phyloP scores from a whole-genome alignment of 305 asterid species.

The Solanum chacoense region DNA sequence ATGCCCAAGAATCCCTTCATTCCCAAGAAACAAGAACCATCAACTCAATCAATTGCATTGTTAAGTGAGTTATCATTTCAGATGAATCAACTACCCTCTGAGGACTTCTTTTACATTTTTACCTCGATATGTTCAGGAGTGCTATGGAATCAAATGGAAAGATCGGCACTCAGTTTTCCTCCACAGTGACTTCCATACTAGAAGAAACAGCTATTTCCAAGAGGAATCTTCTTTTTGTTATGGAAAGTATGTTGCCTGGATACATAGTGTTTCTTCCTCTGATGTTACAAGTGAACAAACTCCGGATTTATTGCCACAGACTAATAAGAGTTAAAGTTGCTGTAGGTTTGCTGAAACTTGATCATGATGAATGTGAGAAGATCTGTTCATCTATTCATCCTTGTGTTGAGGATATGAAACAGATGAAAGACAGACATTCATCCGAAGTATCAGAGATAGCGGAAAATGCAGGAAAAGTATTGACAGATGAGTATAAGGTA shows the following conservation, averaged over 20 bases:
- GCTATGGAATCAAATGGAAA: neutral
- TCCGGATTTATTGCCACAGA: neutral
- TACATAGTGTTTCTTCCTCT: neutral
- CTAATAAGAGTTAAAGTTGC: neutral
- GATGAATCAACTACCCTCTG: neutral
- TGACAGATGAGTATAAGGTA: constrained; percentile 10
- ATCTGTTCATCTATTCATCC: neutral
- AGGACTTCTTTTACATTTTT: neutral
- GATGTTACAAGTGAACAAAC: neutral
- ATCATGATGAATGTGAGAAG: constrained; percentile 1
- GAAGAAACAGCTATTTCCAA: constrained; percentile 7
- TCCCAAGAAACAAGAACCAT: neutral
- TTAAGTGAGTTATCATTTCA: neutral
- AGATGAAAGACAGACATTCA: neutral
- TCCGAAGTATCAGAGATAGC: constrained; percentile 1
- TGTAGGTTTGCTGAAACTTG: constrained; percentile 6
- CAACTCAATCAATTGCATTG: constrained; percentile 1
- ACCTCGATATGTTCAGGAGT: constrained; percentile 1
- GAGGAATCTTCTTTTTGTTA: neutral
- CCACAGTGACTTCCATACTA: constrained; percentile 1
- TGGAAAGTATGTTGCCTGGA: constrained; percentile 1
- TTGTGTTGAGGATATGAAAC: neutral
- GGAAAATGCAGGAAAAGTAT: neutral
- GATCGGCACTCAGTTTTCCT: constrained; percentile 1
- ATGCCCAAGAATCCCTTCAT: constrained; percentile 8